Percentiles rank a stretch among this genome's conserved stretches.
Evolutionary conservation across 441 rosid genomes (phyloP).

Genomic region (Gossypium schwendimanii): DNA sequence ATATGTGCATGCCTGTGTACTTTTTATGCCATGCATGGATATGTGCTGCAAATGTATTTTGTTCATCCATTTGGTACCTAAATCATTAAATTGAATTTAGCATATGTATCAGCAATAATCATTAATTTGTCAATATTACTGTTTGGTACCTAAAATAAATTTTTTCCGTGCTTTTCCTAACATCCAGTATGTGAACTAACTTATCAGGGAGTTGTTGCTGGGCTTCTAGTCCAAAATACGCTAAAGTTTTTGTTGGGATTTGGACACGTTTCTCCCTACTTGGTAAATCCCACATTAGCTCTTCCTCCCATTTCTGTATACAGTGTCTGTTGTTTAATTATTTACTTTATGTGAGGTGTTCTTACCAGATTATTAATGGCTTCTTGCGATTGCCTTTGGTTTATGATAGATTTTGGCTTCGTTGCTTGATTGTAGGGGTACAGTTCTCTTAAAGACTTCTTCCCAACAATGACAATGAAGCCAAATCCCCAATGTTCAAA

Average conservation of each 20-base stretch:
- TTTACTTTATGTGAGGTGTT: neutral
- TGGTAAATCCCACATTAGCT: slow-evolving; percentile 40
- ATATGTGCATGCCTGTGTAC: neutral
- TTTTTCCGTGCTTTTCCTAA: slow-evolving; percentile 1
- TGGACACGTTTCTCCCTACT: slow-evolving; percentile 83
- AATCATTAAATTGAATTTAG: neutral
- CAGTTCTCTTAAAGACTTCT: slow-evolving; percentile 91
- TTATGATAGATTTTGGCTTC: slow-evolving; percentile 13
- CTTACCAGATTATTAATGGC: neutral
- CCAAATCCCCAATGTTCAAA: slow-evolving; percentile 95
- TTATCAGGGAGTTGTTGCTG: slow-evolving; percentile 93
- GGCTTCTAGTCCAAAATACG: slow-evolving; percentile 88
- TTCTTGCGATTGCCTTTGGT: slow-evolving; percentile 3
- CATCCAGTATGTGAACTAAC: slow-evolving; percentile 14
- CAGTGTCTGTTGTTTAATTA: neutral
- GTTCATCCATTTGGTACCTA: neutral
- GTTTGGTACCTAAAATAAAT: slow-evolving; percentile 1
- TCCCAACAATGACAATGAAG: slow-evolving; percentile 95
- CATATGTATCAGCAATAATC: neutral
- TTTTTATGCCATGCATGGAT: neutral
- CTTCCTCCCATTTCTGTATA: slow-evolving; percentile 4
- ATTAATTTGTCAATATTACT: neutral
- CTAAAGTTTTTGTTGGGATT: slow-evolving; percentile 76
- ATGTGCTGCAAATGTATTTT: slow-evolving; percentile 2
- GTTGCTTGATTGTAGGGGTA: slow-evolving; percentile 58